Percentiles rank a stretch among this genome's conserved stretches.
Conservation (phyloP, 108 stramenopile genomes). For the Nitzschia putrida region DNA sequence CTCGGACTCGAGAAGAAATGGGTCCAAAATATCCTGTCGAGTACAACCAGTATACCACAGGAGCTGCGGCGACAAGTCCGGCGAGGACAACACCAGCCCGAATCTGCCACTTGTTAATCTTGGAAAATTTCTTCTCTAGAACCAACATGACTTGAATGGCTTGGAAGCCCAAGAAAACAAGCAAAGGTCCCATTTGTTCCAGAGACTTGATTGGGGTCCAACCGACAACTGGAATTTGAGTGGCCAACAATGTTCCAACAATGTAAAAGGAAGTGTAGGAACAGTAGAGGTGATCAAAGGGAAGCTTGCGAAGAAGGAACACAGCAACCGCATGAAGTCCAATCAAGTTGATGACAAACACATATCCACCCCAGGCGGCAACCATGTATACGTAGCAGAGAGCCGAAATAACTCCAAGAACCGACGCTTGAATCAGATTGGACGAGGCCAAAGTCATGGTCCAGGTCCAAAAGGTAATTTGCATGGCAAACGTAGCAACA, state of each 20-base stretch:
- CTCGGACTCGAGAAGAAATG: slow-evolving; percentile 81
- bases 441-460: slow-evolving; percentile 46
- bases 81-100: slow-evolving; percentile 58
- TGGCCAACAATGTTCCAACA: slow-evolving; percentile 90
- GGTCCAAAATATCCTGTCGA: slow-evolving; percentile 94
- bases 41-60: slow-evolving; percentile 46
- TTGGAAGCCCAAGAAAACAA: slow-evolving; percentile 81
- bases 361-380: slow-evolving; percentile 99
- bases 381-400: slow-evolving; percentile 95
- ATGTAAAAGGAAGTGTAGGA: slow-evolving; percentile 90
- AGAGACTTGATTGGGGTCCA: slow-evolving; percentile 79
- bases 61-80: slow-evolving; percentile 31
- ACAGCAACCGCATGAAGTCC: slow-evolving; percentile 84
- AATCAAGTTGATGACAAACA: slow-evolving; percentile 97
- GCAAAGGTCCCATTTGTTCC: slow-evolving; percentile 83
- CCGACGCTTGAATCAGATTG: slow-evolving; percentile 13
- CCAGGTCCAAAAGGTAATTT: slow-evolving; percentile 92
- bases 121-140: slow-evolving; percentile 46
- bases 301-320: slow-evolving; percentile 67
- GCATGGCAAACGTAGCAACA: slow-evolving; percentile 93
- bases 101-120: slow-evolving; percentile 64
- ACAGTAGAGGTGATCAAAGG: slow-evolving; percentile 56
- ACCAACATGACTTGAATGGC: slow-evolving; percentile 60
- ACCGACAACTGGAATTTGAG: slow-evolving; percentile 89
- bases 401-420: slow-evolving; percentile 54